Conservation (phyloP, 2,329 filamentous ascomycete genomes). For the Cordyceps fumosorosea region DNA sequence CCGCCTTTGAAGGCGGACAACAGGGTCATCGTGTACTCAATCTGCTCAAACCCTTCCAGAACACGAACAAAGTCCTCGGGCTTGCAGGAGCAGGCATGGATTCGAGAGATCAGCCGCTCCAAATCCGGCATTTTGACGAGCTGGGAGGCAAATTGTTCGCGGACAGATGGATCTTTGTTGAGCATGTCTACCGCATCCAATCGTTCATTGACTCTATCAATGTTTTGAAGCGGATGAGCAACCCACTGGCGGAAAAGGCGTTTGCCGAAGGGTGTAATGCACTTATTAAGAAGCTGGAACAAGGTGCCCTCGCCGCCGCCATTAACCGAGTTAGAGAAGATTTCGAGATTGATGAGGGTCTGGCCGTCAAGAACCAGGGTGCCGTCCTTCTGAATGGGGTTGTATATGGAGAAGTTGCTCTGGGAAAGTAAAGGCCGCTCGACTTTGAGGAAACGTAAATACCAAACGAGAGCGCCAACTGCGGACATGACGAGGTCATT, state of each 20-base stretch:
- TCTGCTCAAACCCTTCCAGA: slow-evolving; percentile 94
- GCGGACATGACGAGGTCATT: slow-evolving; percentile 86
- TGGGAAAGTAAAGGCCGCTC: slow-evolving; percentile 82
- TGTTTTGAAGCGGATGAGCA: slow-evolving; percentile 86
- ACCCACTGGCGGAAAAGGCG: slow-evolving; percentile 95
- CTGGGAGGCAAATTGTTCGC: slow-evolving; percentile 82
- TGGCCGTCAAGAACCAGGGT: slow-evolving; percentile 92
- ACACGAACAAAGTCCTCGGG: slow-evolving; percentile 90
- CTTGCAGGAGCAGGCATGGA: slow-evolving; percentile 86
- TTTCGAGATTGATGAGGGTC: slow-evolving; percentile 94
- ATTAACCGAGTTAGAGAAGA: slow-evolving; percentile 90
- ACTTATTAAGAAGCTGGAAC: slow-evolving; percentile 85
- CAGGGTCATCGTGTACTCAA: slow-evolving; percentile 85
- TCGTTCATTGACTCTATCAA: slow-evolving; percentile 82
- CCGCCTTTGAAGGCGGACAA: slow-evolving; percentile 68
- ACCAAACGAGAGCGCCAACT: slow-evolving; percentile 81
- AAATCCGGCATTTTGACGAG: slow-evolving; percentile 89
- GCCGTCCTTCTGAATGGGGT: slow-evolving; percentile 82
- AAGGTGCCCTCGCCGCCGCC: slow-evolving; percentile 79
- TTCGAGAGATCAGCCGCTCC: slow-evolving; percentile 85
- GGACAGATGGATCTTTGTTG: slow-evolving; percentile 72
- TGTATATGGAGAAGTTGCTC: slow-evolving; percentile 86
- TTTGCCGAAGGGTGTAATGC: slow-evolving; percentile 95
- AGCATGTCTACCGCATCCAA: slow-evolving; percentile 91
- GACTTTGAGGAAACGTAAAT: slow-evolving; percentile 79